Base-by-base conservation (phyloP, 306 rosid species). In the Casuarina equisetifolia region DNA sequence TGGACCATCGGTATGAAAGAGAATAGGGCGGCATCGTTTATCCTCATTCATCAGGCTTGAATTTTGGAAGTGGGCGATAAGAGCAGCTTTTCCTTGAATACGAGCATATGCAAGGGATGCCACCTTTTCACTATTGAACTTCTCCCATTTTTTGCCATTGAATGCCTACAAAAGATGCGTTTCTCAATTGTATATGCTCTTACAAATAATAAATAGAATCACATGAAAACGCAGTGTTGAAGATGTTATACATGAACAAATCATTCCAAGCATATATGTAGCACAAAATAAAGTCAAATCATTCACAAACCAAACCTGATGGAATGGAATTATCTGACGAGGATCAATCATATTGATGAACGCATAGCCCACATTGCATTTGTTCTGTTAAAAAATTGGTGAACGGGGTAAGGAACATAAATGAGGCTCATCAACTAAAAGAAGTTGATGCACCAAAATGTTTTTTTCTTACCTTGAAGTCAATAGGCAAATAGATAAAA, bases 51-150 rank as follows among this genome's bases (percentile, higher is more conserved):
- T 90, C 78, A 92, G 72, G 78, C 97, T 92, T 75, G 97, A 92
- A 80, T 92, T 92, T 88, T 92, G 97, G 74, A 92, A 92, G 84
- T 90, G 95, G 57, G 93, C 89, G 84, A 90, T 83, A 52, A 92
- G 93, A 58, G 97, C 93, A 81, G 88, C 3, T 87, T 92, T 92
- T 55, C 97, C 97, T 83, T 92, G 97, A 80, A 92, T 92, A 61
- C 93, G 86, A 70, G 95, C 97, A 87, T 92, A 92, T 68, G 97
- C 95, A 59, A 92, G 95, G 16, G 90, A 79, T 3, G 97, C 97
- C 77, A 92, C 97, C 89, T 92, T 92, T 88, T 92, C 97, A 78
- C 97, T 92, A 88, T 92, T 92, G 42, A 92, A 92, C 84, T 92
- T 92, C 88, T 92, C 97, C 97, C 97, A 92, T 70, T 90, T 92